Conservation (phyloP, 176 grass and related monocot species). For the Oryza coarctata region DNA sequence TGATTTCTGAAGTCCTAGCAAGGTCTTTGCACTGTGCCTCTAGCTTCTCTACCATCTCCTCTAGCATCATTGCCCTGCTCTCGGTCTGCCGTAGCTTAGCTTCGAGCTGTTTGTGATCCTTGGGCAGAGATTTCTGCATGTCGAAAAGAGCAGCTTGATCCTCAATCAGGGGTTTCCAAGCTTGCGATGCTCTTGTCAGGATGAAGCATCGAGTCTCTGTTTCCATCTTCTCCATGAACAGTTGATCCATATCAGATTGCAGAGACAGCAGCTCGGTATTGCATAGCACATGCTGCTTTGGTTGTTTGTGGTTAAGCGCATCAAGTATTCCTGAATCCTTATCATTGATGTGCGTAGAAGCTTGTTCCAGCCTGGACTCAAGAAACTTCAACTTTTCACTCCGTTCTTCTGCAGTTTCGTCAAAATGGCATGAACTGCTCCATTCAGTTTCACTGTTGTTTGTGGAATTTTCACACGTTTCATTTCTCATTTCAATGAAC, state of each 20-base stretch:
- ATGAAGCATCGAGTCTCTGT: slow-evolving; percentile 71
- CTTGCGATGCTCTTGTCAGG: slow-evolving; percentile 63
- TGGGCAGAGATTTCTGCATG: slow-evolving; percentile 42
- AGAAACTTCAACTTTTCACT: slow-evolving; percentile 57
- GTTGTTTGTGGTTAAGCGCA: slow-evolving; percentile 31
- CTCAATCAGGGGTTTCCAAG: slow-evolving; percentile 41
- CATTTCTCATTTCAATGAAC: slow-evolving; percentile 57
- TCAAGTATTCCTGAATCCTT: slow-evolving; percentile 55
- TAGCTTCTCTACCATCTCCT: slow-evolving; percentile 63
- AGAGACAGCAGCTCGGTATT: slow-evolving; percentile 19
- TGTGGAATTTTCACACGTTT: slow-evolving; percentile 31
- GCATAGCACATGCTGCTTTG: neutral
- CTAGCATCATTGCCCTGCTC: slow-evolving; percentile 44
- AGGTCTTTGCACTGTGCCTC: slow-evolving; percentile 54
- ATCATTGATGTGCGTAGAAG: slow-evolving; percentile 27
- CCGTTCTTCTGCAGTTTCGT: slow-evolving; percentile 41
- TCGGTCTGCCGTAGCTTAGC: slow-evolving; percentile 49
- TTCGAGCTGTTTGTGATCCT: slow-evolving; percentile 51
- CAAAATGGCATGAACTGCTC: slow-evolving; percentile 30
- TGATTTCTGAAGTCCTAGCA: slow-evolving; percentile 49
- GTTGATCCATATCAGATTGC: slow-evolving; percentile 56
- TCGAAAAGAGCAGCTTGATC: slow-evolving; percentile 46
- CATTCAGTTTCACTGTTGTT: slow-evolving; percentile 47
- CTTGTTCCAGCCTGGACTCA: slow-evolving; percentile 54
- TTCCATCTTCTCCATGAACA: slow-evolving; percentile 76